Conservation (phyloP, 106 monocot genomes). For the Iris macrosiphon region DNA sequence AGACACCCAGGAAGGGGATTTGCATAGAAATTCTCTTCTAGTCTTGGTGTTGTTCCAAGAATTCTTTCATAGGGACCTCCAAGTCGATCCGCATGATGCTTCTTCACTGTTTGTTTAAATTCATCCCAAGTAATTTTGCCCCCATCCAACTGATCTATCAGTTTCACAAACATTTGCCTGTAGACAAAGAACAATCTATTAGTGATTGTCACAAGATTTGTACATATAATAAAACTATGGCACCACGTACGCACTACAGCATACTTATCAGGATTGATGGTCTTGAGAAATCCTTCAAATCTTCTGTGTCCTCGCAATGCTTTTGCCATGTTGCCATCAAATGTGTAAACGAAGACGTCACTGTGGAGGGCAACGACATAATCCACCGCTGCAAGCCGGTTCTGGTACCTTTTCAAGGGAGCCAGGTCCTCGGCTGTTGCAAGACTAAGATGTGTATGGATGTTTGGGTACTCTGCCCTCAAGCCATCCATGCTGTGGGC, state of each 20-base stretch:
- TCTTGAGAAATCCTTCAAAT: conserved; percentile 35
- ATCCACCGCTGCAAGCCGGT: conserved; percentile 37
- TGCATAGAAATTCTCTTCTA: conserved; percentile 59
- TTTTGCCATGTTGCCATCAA: conserved; percentile 48
- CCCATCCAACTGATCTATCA: conserved; percentile 50
- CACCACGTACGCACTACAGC: no score
- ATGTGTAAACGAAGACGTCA: conserved; percentile 41
- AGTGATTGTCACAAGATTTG: no score
- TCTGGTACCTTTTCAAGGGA: conserved; percentile 30
- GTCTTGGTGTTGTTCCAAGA: conserved; percentile 10
- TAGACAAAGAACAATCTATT: neutral
- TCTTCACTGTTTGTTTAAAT: conserved; percentile 24
- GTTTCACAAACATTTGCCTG: conserved; percentile 31
- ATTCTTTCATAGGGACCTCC: conserved; percentile 58
- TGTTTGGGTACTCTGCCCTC: conserved; percentile 32
- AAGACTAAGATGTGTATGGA: conserved; percentile 31
- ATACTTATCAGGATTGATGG: conserved; percentile 39
- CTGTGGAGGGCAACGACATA: conserved; percentile 33
- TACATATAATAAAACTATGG: no score
- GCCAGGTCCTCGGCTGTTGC: conserved; percentile 29
- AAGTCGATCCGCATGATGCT: conserved; percentile 26
- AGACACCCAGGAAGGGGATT: conserved; percentile 64
- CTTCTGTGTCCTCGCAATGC: conserved; percentile 34
- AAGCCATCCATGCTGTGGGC: conserved; percentile 27
- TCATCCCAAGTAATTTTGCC: conserved; percentile 33